A percentile compares a stretch with the other conserved stretches of the same genome.
Conservation (phyloP, 73 alveolate genomes). For the Blepharisma japonicum region DNA sequence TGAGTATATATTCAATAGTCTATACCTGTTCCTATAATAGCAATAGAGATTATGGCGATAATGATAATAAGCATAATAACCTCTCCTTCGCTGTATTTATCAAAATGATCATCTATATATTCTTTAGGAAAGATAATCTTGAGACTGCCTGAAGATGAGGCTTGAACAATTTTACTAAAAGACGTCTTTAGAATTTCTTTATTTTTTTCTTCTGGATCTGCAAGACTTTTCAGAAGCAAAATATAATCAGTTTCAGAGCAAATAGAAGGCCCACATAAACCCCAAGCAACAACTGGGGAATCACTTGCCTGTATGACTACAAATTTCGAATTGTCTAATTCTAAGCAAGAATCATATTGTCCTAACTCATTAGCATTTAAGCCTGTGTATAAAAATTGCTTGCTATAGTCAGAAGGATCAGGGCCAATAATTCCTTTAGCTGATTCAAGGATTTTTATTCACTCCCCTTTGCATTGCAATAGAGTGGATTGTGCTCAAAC, state of each 20-base stretch:
- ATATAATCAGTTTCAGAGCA: neutral
- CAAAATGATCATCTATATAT: neutral
- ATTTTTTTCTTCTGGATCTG: no score
- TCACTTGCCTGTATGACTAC: neutral
- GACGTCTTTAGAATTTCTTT: no score
- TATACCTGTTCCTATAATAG: neutral
- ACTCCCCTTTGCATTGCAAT: no score
- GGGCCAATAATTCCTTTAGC: neutral
- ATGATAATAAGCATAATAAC: neutral
- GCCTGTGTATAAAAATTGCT: slow-evolving; percentile 27
- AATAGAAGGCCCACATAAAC: slow-evolving; percentile 14
- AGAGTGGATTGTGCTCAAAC: no score
- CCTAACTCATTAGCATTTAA: slow-evolving; percentile 30
- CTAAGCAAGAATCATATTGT: slow-evolving; percentile 36
- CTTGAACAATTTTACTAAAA: neutral
- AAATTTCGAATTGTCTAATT: slow-evolving; percentile 29
- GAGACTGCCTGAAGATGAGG: neutral
- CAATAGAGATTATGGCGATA: neutral
- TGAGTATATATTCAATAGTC: neutral
- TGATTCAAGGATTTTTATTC: no score
- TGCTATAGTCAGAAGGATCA: neutral
- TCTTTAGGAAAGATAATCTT: slow-evolving; percentile 1
- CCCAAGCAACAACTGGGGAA: neutral
- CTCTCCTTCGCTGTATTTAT: neutral
- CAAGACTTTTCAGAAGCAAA: neutral